A percentile compares a stretch with the other conserved stretches of the same genome.
phyloP scores from a whole-genome alignment of 441 rosid species.

The Brassica balearica region DNA sequence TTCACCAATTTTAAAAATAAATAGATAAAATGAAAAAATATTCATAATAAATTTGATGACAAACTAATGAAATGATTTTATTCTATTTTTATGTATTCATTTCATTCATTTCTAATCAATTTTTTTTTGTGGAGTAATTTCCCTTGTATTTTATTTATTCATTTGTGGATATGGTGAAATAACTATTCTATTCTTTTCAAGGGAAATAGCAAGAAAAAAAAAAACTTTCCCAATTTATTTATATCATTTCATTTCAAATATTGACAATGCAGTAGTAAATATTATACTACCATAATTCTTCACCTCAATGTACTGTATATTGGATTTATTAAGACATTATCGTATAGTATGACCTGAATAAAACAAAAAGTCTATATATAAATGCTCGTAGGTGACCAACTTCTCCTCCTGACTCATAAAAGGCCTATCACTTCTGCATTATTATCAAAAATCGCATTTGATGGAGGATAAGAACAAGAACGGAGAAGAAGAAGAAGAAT shows the following conservation, averaged over 20 bases:
- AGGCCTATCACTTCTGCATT: background rate
- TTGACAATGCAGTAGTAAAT: too few relatives aligned
- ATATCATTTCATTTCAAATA: too few relatives aligned
- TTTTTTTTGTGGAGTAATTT: background rate
- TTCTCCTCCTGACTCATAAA: background rate
- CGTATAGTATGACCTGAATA: background rate
- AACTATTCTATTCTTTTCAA: too few relatives aligned
- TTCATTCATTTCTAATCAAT: background rate
- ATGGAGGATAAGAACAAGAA: conserved; percentile 21
- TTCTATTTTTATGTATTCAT: too few relatives aligned
- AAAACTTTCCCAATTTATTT: too few relatives aligned
- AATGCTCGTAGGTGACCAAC: background rate
- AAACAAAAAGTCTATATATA: background rate
- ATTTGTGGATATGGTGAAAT: too few relatives aligned
- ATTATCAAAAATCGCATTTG: background rate
- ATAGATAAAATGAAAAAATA: too few relatives aligned
- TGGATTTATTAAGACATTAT: background rate
- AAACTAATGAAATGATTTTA: too few relatives aligned
- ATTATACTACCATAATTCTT: background rate
- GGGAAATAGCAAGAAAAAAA: too few relatives aligned
- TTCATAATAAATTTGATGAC: too few relatives aligned
- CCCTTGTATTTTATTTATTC: too few relatives aligned
- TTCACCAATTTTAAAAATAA: too few relatives aligned
- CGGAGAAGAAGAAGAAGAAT: conserved; percentile 31
- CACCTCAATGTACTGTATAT: background rate